These are phyloP conservation scores for Laetiporus sulphureus DNA, from an alignment of 1,284 basidiomycete species.

Conservation along the genomic window DNA sequence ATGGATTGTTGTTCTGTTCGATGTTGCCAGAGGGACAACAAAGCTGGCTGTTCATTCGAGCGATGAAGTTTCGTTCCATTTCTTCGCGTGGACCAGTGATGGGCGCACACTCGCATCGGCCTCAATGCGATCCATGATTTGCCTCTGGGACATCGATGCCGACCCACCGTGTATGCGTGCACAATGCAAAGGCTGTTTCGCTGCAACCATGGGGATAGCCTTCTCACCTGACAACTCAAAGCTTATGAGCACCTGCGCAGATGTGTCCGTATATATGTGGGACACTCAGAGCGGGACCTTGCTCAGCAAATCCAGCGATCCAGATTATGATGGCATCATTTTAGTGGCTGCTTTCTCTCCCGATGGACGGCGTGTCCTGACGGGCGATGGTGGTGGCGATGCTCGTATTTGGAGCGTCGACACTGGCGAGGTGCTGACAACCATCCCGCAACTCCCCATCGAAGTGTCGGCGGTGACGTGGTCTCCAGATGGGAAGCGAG, in stretches of 20 bases:
- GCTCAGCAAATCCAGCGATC: slow-evolving; percentile 2
- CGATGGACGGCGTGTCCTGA: slow-evolving; percentile 11
- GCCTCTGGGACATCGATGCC: slow-evolving; percentile 12
- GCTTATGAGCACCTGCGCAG: slow-evolving; percentile 16
- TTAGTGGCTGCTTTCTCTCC: slow-evolving; percentile 12
- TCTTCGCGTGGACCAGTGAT: slow-evolving; percentile 15
- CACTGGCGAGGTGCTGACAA: slow-evolving; percentile 7
- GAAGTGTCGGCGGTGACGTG: too few relatives aligned
- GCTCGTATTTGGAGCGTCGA: slow-evolving; percentile 9
- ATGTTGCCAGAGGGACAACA: not conserved
- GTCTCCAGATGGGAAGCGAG: too few relatives aligned
- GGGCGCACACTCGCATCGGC: slow-evolving; percentile 14
- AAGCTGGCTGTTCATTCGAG: not conserved
- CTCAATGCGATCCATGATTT: slow-evolving; percentile 14
- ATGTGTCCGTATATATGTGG: slow-evolving; percentile 17
- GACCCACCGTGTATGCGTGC: slow-evolving; percentile 1
- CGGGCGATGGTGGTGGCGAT: slow-evolving; percentile 11
- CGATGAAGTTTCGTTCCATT: slow-evolving; percentile 11
- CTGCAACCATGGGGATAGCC: slow-evolving; percentile 7
- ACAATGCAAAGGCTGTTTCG: slow-evolving; percentile 2
- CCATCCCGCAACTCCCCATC: too few relatives aligned
- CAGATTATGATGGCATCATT: slow-evolving; percentile 10
- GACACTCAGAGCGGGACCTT: slow-evolving; percentile 10
- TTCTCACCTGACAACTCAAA: slow-evolving; percentile 15
- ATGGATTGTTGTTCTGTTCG: slow-evolving; percentile 8